Evolutionary conservation across 2,329 filamentous ascomycete genomes (phyloP).

Genomic region (Fusarium continuum): DNA sequence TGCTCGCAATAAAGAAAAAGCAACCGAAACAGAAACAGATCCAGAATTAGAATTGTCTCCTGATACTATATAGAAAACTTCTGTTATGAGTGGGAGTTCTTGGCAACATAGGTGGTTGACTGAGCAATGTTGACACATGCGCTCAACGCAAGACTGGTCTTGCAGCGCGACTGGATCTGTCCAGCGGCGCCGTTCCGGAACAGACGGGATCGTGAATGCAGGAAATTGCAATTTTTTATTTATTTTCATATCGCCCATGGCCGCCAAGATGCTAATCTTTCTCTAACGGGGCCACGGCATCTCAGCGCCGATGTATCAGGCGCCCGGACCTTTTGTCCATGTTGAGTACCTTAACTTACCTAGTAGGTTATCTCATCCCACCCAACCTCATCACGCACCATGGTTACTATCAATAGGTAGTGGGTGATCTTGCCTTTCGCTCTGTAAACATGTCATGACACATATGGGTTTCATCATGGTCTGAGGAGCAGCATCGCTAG

Average conservation of each 20-base stretch:
- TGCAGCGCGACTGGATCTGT: slow-evolving; percentile 15
- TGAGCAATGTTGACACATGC: slow-evolving; percentile 13
- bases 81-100: background rate
- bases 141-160: slow-evolving; percentile 29
- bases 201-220: slow-evolving; percentile 27
- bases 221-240: slow-evolving; percentile 9
- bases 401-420: background rate
- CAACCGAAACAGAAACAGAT: background rate
- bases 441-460: slow-evolving; percentile 18
- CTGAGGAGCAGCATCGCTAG: background rate
- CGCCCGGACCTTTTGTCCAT: slow-evolving; percentile 34
- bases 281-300: slow-evolving; percentile 14
- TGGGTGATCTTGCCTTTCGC: background rate
- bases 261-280: slow-evolving; percentile 34
- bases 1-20: slow-evolving; percentile 6
- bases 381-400: background rate
- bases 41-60: background rate
- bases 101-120: slow-evolving; percentile 11
- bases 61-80: background rate
- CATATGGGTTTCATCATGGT: slow-evolving; percentile 5
- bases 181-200: slow-evolving; percentile 24
- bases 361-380: slow-evolving; percentile 15
- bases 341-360: too few species aligned
- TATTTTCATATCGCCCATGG: slow-evolving; percentile 12
- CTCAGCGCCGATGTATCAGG: slow-evolving; percentile 30